phyloP scores from a whole-genome alignment of 2,329 filamentous ascomycete genomes.

The Sporothrix sp. region DNA sequence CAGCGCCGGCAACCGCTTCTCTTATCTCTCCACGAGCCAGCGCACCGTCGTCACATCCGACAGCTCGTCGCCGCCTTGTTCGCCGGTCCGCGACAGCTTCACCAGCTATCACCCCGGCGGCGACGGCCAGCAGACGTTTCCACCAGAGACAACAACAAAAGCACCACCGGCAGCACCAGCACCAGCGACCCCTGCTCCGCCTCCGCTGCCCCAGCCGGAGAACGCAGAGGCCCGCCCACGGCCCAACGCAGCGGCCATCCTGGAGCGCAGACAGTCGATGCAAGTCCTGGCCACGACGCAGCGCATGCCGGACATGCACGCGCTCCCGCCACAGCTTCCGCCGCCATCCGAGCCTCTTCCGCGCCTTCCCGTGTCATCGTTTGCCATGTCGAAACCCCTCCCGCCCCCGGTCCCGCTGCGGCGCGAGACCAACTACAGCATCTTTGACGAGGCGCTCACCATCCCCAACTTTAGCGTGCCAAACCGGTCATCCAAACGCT shows the following conservation, averaged over 20 bases:
- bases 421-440: neutral
- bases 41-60: conserved; percentile 50
- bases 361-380: neutral
- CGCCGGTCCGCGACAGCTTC: conserved; percentile 46
- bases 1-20: conserved; percentile 43
- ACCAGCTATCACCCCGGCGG: conserved; percentile 23
- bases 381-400: neutral
- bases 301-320: conserved; percentile 33
- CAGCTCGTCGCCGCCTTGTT: conserved; percentile 47
- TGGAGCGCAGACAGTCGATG: conserved; percentile 42
- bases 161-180: too few relatives aligned
- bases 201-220: neutral
- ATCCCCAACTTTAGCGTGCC: conserved; percentile 44
- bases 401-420: conserved; percentile 1
- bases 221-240: conserved; percentile 20
- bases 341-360: conserved; percentile 12
- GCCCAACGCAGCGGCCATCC: conserved; percentile 44
- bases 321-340: conserved; percentile 19
- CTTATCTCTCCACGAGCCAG: conserved; percentile 51
- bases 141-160: conserved; percentile 15
- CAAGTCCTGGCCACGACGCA: conserved; percentile 30
- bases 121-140: conserved; percentile 25
- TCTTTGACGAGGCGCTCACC: neutral
- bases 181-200: neutral
- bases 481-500: conserved; percentile 35